Percentiles rank a stretch among this genome's conserved stretches.
These are phyloP conservation scores for Tulasnella sp. DNA, from an alignment of 768 basidiomycete genomes.

Conservation along the genomic window DNA sequence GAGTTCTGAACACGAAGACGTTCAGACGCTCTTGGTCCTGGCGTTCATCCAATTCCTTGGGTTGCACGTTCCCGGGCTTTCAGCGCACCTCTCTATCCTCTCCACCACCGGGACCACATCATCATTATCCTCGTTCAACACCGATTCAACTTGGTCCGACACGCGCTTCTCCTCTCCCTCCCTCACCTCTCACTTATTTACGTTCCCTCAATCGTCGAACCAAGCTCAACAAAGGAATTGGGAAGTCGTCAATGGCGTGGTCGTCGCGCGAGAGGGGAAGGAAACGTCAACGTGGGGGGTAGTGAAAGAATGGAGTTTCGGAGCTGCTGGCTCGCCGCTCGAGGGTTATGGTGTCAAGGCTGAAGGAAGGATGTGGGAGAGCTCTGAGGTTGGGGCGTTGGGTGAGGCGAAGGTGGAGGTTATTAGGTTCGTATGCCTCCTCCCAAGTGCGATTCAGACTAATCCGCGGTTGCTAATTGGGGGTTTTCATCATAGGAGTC, in stretches of 20 bases:
- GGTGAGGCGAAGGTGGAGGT: slow-evolving; percentile 41
- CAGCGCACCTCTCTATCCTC: slow-evolving; percentile 55
- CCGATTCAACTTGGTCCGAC: slow-evolving; percentile 14
- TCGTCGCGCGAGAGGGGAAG: slow-evolving; percentile 62
- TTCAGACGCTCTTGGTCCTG: slow-evolving; percentile 57
- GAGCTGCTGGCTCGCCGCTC: slow-evolving; percentile 46
- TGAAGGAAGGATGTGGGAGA: slow-evolving; percentile 44
- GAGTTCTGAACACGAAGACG: slow-evolving; percentile 41
- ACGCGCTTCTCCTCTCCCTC: slow-evolving; percentile 50
- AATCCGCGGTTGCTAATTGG: slow-evolving; percentile 1
- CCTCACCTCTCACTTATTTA: slow-evolving; percentile 51
- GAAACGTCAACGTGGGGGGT: slow-evolving; percentile 60
- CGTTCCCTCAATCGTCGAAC: slow-evolving; percentile 11
- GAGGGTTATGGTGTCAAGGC: slow-evolving; percentile 47
- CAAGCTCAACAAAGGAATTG: neutral
- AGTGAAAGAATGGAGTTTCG: slow-evolving; percentile 62
- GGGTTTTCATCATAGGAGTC: slow-evolving; percentile 38
- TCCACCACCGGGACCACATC: slow-evolving; percentile 69
- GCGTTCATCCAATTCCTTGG: slow-evolving; percentile 74
- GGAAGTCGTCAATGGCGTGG: slow-evolving; percentile 48
- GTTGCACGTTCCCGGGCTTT: slow-evolving; percentile 67
- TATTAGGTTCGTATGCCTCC: slow-evolving; percentile 35
- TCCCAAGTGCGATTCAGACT: neutral
- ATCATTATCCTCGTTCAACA: slow-evolving; percentile 35
- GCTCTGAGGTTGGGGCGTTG: slow-evolving; percentile 49